Base-by-base conservation (phyloP, 1,139 yeast species). In the Suhomyces coccinellae region DNA sequence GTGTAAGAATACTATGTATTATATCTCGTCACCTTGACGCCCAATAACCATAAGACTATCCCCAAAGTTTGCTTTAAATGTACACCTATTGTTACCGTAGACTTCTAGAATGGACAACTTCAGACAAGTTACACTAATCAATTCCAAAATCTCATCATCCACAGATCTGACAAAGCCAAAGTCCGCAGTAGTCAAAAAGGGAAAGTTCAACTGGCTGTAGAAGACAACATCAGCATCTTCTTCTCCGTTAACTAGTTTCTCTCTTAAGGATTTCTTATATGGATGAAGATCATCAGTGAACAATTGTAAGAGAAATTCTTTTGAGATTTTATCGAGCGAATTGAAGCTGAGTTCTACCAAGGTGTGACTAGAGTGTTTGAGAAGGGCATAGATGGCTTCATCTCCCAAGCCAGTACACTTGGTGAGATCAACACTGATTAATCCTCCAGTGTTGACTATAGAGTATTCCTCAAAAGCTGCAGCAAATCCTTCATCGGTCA, bases 81-180 rank as follows among this genome's bases (percentile, higher is more conserved):
- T 82, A 45, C 93, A 83, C 51, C 80, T 69, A 53, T 86, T 87
- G 54, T 84, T 77, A 0, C 96, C 96, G 62, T 85, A 87, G 6
- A 87, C 88, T 57, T 88, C 96, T 45, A 90, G 58, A 11, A 87
- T 69, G 37, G 76, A 73, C 47, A 90, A 64, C 41, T 77, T 79
- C 0, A 83, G 79, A 53, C 93, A 85, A 13, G 73, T 69, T 24
- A 75, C 68, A 8, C 83, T 77, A 15, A 88, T 54, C 17, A 75
- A 58, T 27, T 74, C 73, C 12, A 88, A 62, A 0, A 82, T 71
- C 29, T 73, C 78, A 63, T 89, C 87, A 61, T 87, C 88, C 5
- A 87, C 77, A 16, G 82, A 71, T 41, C 95, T 70, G 2, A 88
- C 88, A 66, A 90, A 90, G 0, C 96, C 93, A 12, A 81, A 57